Evolutionary conservation across 2,329 filamentous ascomycete species (phyloP), one percentile per base, ranked within the genome.

Genomic region (Calonectria hawksworthii): DNA sequence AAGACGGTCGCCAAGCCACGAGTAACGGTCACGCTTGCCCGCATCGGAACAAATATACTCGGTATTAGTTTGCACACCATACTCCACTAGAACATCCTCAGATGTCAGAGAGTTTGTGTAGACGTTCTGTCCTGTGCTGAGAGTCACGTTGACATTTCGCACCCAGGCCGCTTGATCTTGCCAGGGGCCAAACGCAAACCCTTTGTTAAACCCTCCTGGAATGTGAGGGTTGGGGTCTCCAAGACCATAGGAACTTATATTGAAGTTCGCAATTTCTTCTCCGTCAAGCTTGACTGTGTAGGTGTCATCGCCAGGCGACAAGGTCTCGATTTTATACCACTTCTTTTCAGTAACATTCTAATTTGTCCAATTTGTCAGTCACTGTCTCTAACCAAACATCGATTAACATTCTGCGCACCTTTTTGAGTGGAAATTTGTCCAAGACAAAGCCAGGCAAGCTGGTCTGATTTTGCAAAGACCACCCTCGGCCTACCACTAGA

Each of bases 101-200:
- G 21, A n/a, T 18, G 44, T 71, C 26, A 71, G 21, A 14, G 18
- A 16, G 21, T 71, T 71, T 7, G 41, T 41, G 56, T 71, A 71
- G 7, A 71, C 23, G 7, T 32, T 41, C 13, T 44, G 11, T 18
- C 68, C 68, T 4, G 63, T 71, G 7, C 4, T 34, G 3, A 61
- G 36, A 7, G 56, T 50, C 13, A 71, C 59, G 23, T 41, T 51
- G 26, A 65, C 68, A 21, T 71, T 54, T 30, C 56, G 41, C 26
- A 71, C 47, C 47, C 63, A 65, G 13, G 68, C 68, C 2, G 36
- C 56, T 23, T 71, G 59, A 34, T 65, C 68, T 54, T 64, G 68
- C 56, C 56, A 71, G 14, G 68, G 41, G 11, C 68, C 59, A 44
- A 71, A 65, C 2, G 56, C 56, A 41, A 61, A 61, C 6, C 56